Evolutionary conservation across 1,284 basidiomycete species (phyloP).

Genomic region (Crepidotus sp.): DNA sequence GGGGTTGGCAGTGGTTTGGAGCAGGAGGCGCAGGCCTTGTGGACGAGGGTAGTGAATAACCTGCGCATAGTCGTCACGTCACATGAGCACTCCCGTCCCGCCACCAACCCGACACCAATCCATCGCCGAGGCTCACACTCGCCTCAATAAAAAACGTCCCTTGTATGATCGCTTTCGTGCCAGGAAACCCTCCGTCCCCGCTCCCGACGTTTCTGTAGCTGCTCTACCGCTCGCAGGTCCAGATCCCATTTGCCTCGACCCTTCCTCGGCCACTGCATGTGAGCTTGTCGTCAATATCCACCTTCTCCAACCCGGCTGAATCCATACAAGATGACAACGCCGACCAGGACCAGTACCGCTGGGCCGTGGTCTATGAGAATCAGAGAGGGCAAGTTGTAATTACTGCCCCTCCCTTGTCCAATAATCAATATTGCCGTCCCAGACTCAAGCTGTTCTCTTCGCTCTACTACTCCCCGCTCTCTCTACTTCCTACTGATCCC

Average conservation of each 20-base stretch:
- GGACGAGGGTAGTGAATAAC: too few relatives aligned
- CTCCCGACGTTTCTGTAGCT: conserved; percentile 9
- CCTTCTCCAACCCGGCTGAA: background rate
- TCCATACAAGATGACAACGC: conserved; percentile 24
- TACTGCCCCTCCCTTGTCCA: conserved; percentile 2
- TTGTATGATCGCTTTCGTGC: conserved; percentile 8
- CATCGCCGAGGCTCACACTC: background rate
- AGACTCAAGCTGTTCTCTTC: conserved; percentile 67
- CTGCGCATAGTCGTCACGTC: too few relatives aligned
- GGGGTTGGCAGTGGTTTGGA: conserved; percentile 44
- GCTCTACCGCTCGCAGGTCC: conserved; percentile 7
- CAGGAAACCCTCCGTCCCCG: background rate
- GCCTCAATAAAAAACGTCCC: conserved; percentile 5
- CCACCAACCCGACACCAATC: conserved; percentile 11
- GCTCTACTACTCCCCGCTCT: conserved; percentile 60
- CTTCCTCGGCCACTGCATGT: conserved; percentile 7
- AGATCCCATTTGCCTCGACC: conserved; percentile 30
- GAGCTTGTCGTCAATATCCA: background rate
- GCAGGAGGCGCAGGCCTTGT: conserved; percentile 48
- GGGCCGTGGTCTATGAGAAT: conserved; percentile 57
- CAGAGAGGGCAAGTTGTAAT: conserved; percentile 58
- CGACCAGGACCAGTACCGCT: conserved; percentile 45
- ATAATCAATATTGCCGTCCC: too few relatives aligned
- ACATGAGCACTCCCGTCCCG: background rate
- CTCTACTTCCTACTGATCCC: conserved; percentile 67